phyloP scores from a whole-genome alignment of 1,139 yeast genomes.

The Scheffersomyces titani region DNA sequence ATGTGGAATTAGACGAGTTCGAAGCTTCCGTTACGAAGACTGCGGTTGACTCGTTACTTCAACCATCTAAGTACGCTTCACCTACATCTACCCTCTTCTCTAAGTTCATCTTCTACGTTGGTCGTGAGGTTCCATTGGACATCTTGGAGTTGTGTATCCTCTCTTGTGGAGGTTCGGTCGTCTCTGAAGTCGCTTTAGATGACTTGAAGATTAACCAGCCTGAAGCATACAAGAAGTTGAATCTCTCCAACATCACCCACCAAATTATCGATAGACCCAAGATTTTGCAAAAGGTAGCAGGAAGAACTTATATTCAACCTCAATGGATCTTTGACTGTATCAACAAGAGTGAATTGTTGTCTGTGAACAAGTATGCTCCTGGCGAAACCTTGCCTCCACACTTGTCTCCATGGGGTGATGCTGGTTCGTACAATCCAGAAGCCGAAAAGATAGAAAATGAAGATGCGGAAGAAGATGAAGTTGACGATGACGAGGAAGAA shows the following conservation, averaged over 20 bases:
- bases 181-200: conserved; percentile 87
- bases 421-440: conserved; percentile 85
- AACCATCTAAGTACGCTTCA: conserved; percentile 69
- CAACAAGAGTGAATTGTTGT: conserved; percentile 71
- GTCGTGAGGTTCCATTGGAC: conserved; percentile 95
- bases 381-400: conserved; percentile 97
- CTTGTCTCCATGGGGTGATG: conserved; percentile 98
- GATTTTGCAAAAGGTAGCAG: conserved; percentile 73
- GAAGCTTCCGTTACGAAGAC: conserved; percentile 57
- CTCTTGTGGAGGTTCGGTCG: conserved; percentile 83
- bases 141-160: conserved; percentile 84
- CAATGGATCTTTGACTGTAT: conserved; percentile 97
- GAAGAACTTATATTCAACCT: conserved; percentile 93
- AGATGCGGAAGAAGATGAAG: conserved; percentile 48
- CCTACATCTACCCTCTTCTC: conserved; percentile 67
- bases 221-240: conserved; percentile 46
- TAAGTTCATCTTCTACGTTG: conserved; percentile 78
- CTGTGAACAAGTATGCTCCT: conserved; percentile 83
- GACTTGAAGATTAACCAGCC: conserved; percentile 54
- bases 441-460: conserved; percentile 41
- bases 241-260: conserved; percentile 77
- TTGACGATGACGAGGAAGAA: conserved; percentile 50
- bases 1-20: conserved; percentile 66
- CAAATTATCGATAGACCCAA: conserved; percentile 94
- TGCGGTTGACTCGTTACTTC: conserved; percentile 75